Base-by-base conservation (phyloP, 2,329 filamentous ascomycete species). In the Alternaria alternata region DNA sequence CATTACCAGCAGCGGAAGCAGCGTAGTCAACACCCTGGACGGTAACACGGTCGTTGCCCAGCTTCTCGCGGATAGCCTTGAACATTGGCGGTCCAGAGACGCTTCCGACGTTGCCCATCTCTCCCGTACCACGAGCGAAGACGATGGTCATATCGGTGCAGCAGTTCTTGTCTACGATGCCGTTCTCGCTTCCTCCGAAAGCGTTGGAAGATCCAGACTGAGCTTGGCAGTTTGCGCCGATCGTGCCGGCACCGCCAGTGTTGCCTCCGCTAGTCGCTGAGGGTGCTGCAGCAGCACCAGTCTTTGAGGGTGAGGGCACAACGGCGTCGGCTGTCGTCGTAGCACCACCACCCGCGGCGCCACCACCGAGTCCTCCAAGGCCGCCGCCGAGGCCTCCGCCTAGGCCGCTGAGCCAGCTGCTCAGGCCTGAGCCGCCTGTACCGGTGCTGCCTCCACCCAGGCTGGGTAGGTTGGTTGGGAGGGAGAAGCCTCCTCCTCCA, bases 101-200 rank as follows among this genome's bases (percentile, higher is more conserved):
- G 0, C 67, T 69, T 7, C 81, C 81, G 66, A 83, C 80, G 59
- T 82, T 83, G 3, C 81, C 81, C 4, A 65, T 28, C 62, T 82
- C 81, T 11, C 67, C 70, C 2, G 79, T 81, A 18, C 80, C 80
- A 30, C 80, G 79, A 16, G 80, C 80, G 54, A 80, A 82, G 53
- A 82, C 78, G 52, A 82, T 73, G 3, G 80, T 82, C 63, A 81
- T 62, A 3, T 75, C 74, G 48, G 80, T 75, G 71, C 81, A 82
- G 67, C 73, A 78, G 20, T 61, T 71, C 59, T 79, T 77, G 41
- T 77, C 66, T 8, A 69, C 73, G 34, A 82, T 73, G 9, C 78
- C 80, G 61, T 81, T 81, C 46, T 79, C 77, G 7, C 70, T 72
- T n/a, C 70, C 70, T 26, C 62, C 62, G 5, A 61, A 52, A 26